Conservation (phyloP, 1,284 basidiomycete species). For the Ganoderma resinaceum region DNA sequence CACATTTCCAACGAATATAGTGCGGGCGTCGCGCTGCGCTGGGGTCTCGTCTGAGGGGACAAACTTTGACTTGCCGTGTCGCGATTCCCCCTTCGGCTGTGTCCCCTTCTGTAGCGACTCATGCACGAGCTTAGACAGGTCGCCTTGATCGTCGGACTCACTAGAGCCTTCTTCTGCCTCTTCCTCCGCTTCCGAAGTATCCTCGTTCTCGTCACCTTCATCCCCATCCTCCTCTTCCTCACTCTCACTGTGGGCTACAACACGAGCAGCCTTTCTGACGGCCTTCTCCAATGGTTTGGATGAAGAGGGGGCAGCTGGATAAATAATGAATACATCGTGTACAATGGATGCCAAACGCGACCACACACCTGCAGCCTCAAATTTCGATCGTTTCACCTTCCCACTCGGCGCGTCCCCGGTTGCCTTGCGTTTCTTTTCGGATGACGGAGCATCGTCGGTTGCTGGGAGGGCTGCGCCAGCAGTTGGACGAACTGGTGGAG, state of each 20-base stretch:
- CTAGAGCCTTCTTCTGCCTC: conserved; percentile 14
- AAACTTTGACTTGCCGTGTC: conserved; percentile 46
- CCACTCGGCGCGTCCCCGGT: conserved; percentile 13
- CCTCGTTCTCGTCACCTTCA: conserved; percentile 21
- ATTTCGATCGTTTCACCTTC: conserved; percentile 31
- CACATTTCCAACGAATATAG: conserved; percentile 95
- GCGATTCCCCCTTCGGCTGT: conserved; percentile 25
- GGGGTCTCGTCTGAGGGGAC: conserved; percentile 72
- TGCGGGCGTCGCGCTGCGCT: conserved; percentile 78
- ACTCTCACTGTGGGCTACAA: conserved; percentile 19
- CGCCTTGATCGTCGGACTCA: conserved; percentile 45
- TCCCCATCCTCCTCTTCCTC: conserved; percentile 12
- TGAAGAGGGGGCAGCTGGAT: conserved; percentile 14
- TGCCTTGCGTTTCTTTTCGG: conserved; percentile 37
- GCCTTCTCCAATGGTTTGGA: conserved; percentile 12
- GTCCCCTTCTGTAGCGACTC: conserved; percentile 44
- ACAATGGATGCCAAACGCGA: not conserved
- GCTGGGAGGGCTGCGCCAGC: not conserved
- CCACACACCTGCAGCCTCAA: conserved; percentile 21
- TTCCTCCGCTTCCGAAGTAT: not conserved
- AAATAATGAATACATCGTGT: not conserved
- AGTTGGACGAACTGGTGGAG: conserved; percentile 9
- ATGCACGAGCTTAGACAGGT: conserved; percentile 52
- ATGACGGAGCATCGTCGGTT: not conserved
- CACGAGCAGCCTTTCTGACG: not conserved